These are phyloP conservation scores for Vicia villosa DNA, from an alignment of 306 rosid genomes.

Conservation along the genomic window DNA sequence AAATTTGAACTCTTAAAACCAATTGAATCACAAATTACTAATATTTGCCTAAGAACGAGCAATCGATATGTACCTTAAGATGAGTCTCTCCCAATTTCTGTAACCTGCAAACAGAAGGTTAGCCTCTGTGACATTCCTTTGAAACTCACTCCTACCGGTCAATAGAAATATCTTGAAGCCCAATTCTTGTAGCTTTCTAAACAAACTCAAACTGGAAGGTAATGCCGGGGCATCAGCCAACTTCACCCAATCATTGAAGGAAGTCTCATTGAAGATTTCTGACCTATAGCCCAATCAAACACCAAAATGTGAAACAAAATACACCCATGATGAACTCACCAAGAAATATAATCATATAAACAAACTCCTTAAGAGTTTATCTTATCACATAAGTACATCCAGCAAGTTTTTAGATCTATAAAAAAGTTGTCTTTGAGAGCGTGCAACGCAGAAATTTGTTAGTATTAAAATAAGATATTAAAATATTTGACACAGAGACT, in stretches of 20 bases:
- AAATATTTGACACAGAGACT: too few species aligned
- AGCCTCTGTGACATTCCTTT: conserved; percentile 56
- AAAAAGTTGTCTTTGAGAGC: too few species aligned
- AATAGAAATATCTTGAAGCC: conserved; percentile 72
- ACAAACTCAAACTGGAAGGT: conserved; percentile 61
- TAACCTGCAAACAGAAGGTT: conserved; percentile 69
- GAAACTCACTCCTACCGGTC: conserved; percentile 76
- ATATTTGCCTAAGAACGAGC: neutral
- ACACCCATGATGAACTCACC: conserved; percentile 7
- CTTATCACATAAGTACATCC: neutral
- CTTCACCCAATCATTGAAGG: conserved; percentile 72
- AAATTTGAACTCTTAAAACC: neutral
- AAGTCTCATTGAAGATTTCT: conserved; percentile 49
- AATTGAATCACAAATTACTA: neutral
- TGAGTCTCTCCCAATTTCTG: conserved; percentile 67
- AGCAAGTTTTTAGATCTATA: too few species aligned
- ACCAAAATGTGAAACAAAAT: conserved; percentile 33
- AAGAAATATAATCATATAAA: neutral
- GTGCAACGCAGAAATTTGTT: too few species aligned
- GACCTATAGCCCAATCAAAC: conserved; percentile 47
- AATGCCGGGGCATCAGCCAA: conserved; percentile 73
- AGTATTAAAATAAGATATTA: too few species aligned
- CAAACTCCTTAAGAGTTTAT: neutral
- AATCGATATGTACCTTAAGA: conserved; percentile 63
- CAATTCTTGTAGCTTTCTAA: conserved; percentile 47